Percentiles rank a stretch among this genome's conserved stretches.
These are phyloP conservation scores for Candida nanaspora DNA, from an alignment of 805 yeast genomes.

Conservation along the genomic window DNA sequence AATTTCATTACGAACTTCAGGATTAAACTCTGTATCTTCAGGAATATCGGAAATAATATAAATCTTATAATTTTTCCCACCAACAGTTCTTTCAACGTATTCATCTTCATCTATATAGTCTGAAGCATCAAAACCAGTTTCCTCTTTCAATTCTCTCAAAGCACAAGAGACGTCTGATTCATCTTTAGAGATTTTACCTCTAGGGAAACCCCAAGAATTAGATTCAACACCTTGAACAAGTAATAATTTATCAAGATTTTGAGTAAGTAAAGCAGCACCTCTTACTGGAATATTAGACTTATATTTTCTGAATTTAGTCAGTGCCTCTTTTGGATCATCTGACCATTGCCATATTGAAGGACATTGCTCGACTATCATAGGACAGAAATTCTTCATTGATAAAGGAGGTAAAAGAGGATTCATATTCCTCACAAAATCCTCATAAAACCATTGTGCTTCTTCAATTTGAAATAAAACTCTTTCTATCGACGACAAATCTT, in stretches of 20 bases:
- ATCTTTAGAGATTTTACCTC: conserved; percentile 93
- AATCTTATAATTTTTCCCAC: conserved; percentile 81
- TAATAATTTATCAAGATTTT: conserved; percentile 58
- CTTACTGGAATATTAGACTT: conserved; percentile 91
- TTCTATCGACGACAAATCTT: conserved; percentile 75
- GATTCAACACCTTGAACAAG: conserved; percentile 83
- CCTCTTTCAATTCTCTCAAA: conserved; percentile 85
- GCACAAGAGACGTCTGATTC: conserved; percentile 89
- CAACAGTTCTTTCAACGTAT: conserved; percentile 71
- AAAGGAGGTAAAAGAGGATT: conserved; percentile 72
- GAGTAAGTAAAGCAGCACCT: conserved; percentile 85
- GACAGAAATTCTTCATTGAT: conserved; percentile 71
- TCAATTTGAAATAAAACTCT: conserved; percentile 90
- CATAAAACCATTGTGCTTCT: conserved; percentile 97
- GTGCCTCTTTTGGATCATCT: conserved; percentile 71
- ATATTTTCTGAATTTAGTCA: conserved; percentile 73
- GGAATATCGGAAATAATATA: conserved; percentile 74
- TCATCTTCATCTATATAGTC: conserved; percentile 62
- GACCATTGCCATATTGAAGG: conserved; percentile 83
- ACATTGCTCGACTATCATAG: conserved; percentile 57
- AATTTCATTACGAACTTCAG: conserved; percentile 84
- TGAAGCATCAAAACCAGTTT: conserved; percentile 82
- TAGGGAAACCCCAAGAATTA: conserved; percentile 85
- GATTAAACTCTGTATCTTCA: conserved; percentile 65
- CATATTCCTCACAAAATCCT: conserved; percentile 68